phyloP scores from a whole-genome alignment of 2,329 filamentous ascomycete species.

The Pezicula neosporulosa region DNA sequence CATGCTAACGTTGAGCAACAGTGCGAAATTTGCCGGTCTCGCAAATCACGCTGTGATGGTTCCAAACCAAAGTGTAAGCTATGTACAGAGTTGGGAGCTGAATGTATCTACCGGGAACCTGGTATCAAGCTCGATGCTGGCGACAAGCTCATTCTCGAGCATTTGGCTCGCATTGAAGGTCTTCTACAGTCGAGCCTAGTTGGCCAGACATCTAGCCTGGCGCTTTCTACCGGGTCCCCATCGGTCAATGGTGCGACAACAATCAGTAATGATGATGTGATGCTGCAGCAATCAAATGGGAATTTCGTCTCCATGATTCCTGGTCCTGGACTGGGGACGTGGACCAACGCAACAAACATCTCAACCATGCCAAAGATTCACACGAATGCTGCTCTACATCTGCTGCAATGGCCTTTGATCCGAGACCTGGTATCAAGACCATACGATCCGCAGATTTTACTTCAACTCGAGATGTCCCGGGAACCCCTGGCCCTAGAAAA shows the following conservation, averaged over 20 bases:
- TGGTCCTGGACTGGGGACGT: slow-evolving; percentile 67
- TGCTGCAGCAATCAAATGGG: slow-evolving; percentile 38
- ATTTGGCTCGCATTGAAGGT: slow-evolving; percentile 72
- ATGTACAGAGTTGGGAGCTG: slow-evolving; percentile 76
- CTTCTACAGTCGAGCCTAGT: slow-evolving; percentile 70
- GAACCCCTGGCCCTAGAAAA: slow-evolving; percentile 69
- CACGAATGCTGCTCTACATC: slow-evolving; percentile 74
- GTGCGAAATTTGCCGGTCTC: slow-evolving; percentile 79
- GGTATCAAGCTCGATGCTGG: slow-evolving; percentile 85
- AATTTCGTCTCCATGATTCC: slow-evolving; percentile 53
- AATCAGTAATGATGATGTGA: slow-evolving; percentile 53
- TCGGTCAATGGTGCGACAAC: slow-evolving; percentile 62
- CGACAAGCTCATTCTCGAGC: slow-evolving; percentile 81
- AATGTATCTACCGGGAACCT: slow-evolving; percentile 81
- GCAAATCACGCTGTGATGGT: slow-evolving; percentile 77
- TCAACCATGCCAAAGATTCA: slow-evolving; percentile 84
- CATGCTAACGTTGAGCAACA: slow-evolving; percentile 30
- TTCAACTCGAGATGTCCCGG: slow-evolving; percentile 77
- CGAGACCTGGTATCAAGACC: slow-evolving; percentile 72
- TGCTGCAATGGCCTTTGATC: slow-evolving; percentile 79
- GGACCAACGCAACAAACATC: slow-evolving; percentile 66
- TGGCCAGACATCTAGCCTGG: slow-evolving; percentile 46
- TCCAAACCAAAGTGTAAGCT: slow-evolving; percentile 81
- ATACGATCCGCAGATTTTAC: slow-evolving; percentile 76
- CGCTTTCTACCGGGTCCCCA: slow-evolving; percentile 59